These are phyloP conservation scores for Saccharomycopsis microspora DNA, from an alignment of 805 yeast genomes.

Conservation along the genomic window DNA sequence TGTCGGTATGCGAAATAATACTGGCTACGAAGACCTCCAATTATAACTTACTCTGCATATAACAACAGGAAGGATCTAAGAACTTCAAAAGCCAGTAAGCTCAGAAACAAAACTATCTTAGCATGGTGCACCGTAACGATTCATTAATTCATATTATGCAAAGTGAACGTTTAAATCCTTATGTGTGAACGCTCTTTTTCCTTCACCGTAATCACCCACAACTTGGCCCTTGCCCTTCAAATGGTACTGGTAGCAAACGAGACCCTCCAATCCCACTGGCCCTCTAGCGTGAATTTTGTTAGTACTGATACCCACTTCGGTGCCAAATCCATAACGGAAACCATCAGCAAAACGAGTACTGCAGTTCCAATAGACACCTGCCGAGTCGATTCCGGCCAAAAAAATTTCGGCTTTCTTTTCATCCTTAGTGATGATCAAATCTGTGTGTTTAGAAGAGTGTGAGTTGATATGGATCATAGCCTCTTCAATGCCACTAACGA, in stretches of 20 bases:
- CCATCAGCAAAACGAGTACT: constrained; percentile 98
- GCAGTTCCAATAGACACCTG: constrained; percentile 97
- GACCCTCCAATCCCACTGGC: constrained; percentile 95
- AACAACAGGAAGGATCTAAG: too few species aligned
- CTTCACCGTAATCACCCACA: constrained; percentile 87
- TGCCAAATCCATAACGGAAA: constrained; percentile 95
- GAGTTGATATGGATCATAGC: constrained; percentile 82
- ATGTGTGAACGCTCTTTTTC: constrained; percentile 66
- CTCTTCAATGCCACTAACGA: constrained; percentile 44
- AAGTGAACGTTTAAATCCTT: constrained; percentile 34
- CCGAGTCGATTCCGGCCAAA: constrained; percentile 79
- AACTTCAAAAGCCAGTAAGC: too few species aligned
- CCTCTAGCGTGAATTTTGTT: constrained; percentile 97
- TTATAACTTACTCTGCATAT: too few species aligned
- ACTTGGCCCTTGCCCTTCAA: constrained; percentile 88
- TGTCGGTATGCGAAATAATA: too few species aligned
- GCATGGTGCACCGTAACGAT: too few species aligned
- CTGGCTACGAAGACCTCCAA: too few species aligned
- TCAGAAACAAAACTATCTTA: too few species aligned
- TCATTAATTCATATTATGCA: too few species aligned
- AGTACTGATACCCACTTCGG: constrained; percentile 96
- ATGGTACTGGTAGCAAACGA: constrained; percentile 92
- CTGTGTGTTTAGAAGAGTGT: constrained; percentile 96
- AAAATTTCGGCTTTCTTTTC: constrained; percentile 63
- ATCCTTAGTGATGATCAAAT: constrained; percentile 74